phyloP scores from a whole-genome alignment of 257 asterid genomes.

The Solanum corneliomulleri region DNA sequence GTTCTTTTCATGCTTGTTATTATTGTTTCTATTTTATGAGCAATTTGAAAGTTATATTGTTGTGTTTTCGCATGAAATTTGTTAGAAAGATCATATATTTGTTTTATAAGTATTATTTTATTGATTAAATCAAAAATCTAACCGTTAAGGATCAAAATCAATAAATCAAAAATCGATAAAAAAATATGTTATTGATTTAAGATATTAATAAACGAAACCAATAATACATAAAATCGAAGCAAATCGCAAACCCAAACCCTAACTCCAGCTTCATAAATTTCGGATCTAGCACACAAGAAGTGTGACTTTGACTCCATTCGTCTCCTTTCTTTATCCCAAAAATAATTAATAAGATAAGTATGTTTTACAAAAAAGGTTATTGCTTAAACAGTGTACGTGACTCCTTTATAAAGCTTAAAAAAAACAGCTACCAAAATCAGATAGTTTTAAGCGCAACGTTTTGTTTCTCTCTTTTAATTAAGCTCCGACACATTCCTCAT shows the following conservation, averaged over 20 bases:
- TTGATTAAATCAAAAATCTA: too few species aligned
- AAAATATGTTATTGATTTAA: too few species aligned
- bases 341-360: not conserved
- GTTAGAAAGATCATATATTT: too few species aligned
- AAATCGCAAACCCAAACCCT: not conserved
- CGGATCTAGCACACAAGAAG: not conserved
- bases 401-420: not conserved
- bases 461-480: not conserved
- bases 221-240: too few species aligned
- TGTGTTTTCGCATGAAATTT: too few species aligned
- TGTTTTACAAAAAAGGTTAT: not conserved
- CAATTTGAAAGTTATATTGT: too few species aligned
- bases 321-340: not conserved
- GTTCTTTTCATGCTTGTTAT: too few species aligned
- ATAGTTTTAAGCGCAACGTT: not conserved
- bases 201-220: too few species aligned
- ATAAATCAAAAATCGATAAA: too few species aligned
- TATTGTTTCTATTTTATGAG: too few species aligned
- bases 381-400: not conserved
- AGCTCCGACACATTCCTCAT: not conserved
- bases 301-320: not conserved
- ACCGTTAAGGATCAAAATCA: rapidly evolving
- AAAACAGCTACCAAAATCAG: not conserved
- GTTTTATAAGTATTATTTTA: too few species aligned
- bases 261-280: not conserved